phyloP scores from a whole-genome alignment of 2,329 filamentous ascomycete genomes.

The Ascochyta lentis region DNA sequence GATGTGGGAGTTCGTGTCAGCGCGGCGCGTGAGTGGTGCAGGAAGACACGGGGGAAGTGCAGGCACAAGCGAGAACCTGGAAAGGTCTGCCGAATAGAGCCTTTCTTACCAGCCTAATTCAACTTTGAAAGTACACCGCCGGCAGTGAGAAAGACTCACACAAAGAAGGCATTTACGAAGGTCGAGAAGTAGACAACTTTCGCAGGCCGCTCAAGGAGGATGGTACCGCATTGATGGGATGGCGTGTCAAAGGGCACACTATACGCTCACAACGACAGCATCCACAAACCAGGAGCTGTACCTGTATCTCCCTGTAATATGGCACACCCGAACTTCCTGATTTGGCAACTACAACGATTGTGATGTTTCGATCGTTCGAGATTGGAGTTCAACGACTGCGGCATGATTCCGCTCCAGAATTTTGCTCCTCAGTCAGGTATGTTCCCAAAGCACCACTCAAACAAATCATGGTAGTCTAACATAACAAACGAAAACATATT shows the following conservation, averaged over 20 bases:
- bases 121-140: neutral
- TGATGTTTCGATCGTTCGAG: neutral
- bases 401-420: conserved; percentile 5
- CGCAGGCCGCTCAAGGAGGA: neutral
- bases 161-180: neutral
- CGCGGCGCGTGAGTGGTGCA: neutral
- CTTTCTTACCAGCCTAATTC: neutral
- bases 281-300: neutral
- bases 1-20: conserved; percentile 5
- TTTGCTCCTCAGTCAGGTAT: conserved; percentile 7
- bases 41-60: conserved; percentile 3
- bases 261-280: neutral
- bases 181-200: neutral
- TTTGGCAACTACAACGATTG: neutral
- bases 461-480: neutral
- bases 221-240: neutral
- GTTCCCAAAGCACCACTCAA: neutral
- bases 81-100: neutral
- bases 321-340: neutral
- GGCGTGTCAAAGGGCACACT: neutral
- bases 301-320: neutral
- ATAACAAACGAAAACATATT: neutral
- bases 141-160: neutral
- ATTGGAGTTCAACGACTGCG: neutral
- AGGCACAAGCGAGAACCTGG: conserved; percentile 9